phyloP scores from a whole-genome alignment of 306 rosid genomes.

The Sicyos baderoa region DNA sequence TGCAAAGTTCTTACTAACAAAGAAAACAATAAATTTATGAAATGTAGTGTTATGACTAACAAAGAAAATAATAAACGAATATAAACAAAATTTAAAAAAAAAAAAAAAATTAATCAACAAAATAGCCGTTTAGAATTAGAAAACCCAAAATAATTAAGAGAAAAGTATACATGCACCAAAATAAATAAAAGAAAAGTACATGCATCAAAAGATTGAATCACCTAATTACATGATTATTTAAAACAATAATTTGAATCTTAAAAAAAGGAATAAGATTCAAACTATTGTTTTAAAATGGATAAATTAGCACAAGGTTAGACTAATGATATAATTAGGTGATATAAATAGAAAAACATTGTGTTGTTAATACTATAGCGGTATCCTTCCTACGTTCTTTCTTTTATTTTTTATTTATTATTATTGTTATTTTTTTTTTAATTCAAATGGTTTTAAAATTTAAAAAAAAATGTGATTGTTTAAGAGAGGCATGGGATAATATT shows the following conservation, averaged over 20 bases:
- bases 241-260: too few relatives aligned
- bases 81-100: neutral
- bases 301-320: neutral
- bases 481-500: conserved; percentile 24
- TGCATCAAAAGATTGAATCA: too few relatives aligned
- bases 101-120: too few relatives aligned
- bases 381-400: conserved; percentile 7
- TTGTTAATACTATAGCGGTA: neutral
- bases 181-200: too few relatives aligned
- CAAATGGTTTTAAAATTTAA: neutral
- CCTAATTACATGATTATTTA: too few relatives aligned
- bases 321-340: neutral
- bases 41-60: neutral
- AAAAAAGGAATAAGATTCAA: neutral
- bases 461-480: neutral
- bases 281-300: neutral
- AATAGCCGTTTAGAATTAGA: too few relatives aligned
- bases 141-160: too few relatives aligned
- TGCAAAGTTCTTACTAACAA: neutral
- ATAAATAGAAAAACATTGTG: neutral
- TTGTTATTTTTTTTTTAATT: neutral
- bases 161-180: too few relatives aligned
- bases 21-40: neutral
- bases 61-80: too few relatives aligned
- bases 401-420: neutral